phyloP scores from a whole-genome alignment of 345 rosid genomes.

The Euclidium syriacum region DNA sequence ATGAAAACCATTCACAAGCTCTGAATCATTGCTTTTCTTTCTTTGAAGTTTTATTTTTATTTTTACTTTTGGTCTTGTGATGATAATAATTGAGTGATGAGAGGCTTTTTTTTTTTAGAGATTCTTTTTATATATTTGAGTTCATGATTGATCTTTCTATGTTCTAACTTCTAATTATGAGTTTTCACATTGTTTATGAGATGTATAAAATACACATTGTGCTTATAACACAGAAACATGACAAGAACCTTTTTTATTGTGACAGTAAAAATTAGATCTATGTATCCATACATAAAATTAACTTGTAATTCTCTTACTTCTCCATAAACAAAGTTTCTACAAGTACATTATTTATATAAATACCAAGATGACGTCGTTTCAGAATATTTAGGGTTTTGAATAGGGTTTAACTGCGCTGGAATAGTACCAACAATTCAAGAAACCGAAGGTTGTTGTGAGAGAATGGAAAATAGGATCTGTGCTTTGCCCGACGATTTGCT shows the following conservation, averaged over 20 bases:
- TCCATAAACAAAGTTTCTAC: no score
- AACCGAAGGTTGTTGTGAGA: no score
- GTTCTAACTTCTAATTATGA: not conserved
- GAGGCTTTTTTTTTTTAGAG: not conserved
- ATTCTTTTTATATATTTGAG: not conserved
- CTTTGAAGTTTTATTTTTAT: conserved; percentile 2
- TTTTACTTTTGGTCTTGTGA: not conserved
- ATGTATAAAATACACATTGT: not conserved
- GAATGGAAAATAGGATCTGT: not conserved
- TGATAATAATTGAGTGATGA: conserved; percentile 6
- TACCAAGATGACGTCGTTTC: no score
- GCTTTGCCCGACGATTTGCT: not conserved
- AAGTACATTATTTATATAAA: no score
- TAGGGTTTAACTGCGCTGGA: no score
- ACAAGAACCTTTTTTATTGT: no score
- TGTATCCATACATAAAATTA: no score
- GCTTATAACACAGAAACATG: no score
- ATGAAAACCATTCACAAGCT: conserved; percentile 85
- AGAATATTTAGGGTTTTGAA: no score
- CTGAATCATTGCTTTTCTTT: not conserved
- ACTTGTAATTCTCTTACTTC: no score
- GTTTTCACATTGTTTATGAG: not conserved
- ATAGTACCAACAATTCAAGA: no score
- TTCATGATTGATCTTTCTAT: not conserved
- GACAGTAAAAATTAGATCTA: no score